These are phyloP conservation scores for Hyphopichia homilentoma DNA, from an alignment of 805 yeast species.

Conservation along the genomic window DNA sequence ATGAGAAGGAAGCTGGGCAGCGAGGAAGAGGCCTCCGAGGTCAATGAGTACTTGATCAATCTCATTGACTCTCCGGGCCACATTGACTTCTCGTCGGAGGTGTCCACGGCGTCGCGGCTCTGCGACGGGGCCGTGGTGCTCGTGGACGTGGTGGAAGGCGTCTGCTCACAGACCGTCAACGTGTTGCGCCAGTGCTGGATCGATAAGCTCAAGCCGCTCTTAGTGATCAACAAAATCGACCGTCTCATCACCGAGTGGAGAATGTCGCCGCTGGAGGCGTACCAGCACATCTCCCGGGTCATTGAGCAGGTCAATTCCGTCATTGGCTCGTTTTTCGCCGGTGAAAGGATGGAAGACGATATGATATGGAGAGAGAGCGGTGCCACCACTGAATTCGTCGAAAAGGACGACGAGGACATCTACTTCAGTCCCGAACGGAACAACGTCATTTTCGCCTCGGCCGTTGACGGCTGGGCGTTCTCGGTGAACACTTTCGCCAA, in stretches of 20 bases:
- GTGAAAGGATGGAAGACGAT: slow-evolving; percentile 90
- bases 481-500: slow-evolving; percentile 84
- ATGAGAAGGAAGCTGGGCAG: slow-evolving; percentile 35
- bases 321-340: slow-evolving; percentile 87
- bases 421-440: slow-evolving; percentile 85
- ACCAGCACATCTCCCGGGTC: slow-evolving; percentile 68
- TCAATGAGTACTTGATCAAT: slow-evolving; percentile 80
- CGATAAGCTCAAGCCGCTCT: slow-evolving; percentile 81
- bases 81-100: slow-evolving; percentile 94
- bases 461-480: slow-evolving; percentile 98
- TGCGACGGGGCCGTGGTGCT: slow-evolving; percentile 96
- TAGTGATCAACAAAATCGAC: slow-evolving; percentile 90
- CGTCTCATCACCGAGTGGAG: slow-evolving; percentile 78
- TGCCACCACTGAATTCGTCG: slow-evolving; percentile 58
- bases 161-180: slow-evolving; percentile 94
- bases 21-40: slow-evolving; percentile 30
- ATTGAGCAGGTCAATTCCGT: slow-evolving; percentile 95
- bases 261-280: slow-evolving; percentile 81
- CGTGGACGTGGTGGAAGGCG: slow-evolving; percentile 98
- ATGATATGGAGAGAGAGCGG: slow-evolving; percentile 66
- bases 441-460: slow-evolving; percentile 87
- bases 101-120: slow-evolving; percentile 88
- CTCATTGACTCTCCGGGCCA: slow-evolving; percentile 99
- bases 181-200: slow-evolving; percentile 95
- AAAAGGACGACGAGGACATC: slow-evolving; percentile 73